A percentile compares a stretch with the other conserved stretches of the same genome.
Conservation (phyloP, 2,329 filamentous ascomycete species). For the Anthostomella pinea region DNA sequence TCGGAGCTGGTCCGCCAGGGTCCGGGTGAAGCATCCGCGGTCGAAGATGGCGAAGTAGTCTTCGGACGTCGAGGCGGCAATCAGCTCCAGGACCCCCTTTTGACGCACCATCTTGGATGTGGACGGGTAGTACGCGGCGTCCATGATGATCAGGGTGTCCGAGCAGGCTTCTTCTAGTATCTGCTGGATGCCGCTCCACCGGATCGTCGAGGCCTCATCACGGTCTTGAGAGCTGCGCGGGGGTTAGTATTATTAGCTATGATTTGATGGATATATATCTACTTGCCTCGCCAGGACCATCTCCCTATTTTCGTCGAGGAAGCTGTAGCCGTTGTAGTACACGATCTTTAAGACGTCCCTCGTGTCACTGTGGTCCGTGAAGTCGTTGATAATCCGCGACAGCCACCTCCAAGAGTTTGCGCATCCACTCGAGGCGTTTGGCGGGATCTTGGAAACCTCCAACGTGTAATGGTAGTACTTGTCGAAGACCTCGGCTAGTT, state of each 20-base stretch:
- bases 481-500: conserved; percentile 49
- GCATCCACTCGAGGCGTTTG: conserved; percentile 41
- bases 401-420: conserved; percentile 54
- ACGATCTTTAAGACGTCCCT: conserved; percentile 58
- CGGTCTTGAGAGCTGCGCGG: conserved; percentile 44
- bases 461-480: conserved; percentile 51
- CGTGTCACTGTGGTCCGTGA: conserved; percentile 51
- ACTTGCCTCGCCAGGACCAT: conserved; percentile 57
- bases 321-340: conserved; percentile 56
- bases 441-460: conserved; percentile 49
- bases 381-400: conserved; percentile 48
- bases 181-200: conserved; percentile 56
- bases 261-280: neutral
- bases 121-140: conserved; percentile 57
- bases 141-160: conserved; percentile 58
- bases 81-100: conserved; percentile 53
- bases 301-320: conserved; percentile 52
- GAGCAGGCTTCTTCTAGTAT: conserved; percentile 54
- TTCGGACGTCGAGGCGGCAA: conserved; percentile 54
- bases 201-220: conserved; percentile 45
- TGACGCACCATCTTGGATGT: conserved; percentile 49
- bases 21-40: conserved; percentile 51
- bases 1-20: conserved; percentile 48
- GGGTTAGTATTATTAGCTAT: conserved; percentile 19
- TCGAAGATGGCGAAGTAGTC: conserved; percentile 47